phyloP scores from a whole-genome alignment of 2,329 filamentous ascomycete species.

The Fusarium palustre region DNA sequence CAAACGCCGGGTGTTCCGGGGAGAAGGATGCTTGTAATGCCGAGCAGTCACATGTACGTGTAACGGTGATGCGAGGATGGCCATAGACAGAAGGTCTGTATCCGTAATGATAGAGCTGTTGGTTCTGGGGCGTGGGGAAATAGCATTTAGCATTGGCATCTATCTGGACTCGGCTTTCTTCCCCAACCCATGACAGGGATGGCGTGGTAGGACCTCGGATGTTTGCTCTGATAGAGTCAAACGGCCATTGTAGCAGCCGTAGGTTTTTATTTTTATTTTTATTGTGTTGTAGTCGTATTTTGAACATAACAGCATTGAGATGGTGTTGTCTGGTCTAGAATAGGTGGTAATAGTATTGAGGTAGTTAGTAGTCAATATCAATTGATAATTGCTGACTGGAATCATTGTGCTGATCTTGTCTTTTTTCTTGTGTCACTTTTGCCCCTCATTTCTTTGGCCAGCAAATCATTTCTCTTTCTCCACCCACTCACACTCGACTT shows the following conservation, averaged over 20 bases:
- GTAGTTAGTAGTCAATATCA: too few relatives aligned
- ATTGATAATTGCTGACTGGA: background rate
- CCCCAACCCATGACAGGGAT: slow-evolving; percentile 12
- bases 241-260: background rate
- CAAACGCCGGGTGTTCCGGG: slow-evolving; percentile 18
- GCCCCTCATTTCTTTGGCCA: slow-evolving; percentile 17
- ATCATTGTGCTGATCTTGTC: background rate
- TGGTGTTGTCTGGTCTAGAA: background rate
- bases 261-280: too few relatives aligned
- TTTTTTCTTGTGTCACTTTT: background rate
- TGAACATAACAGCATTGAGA: background rate
- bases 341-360: too few relatives aligned
- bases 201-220: background rate
- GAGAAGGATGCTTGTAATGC: background rate
- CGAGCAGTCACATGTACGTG: slow-evolving; percentile 21
- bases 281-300: slow-evolving; percentile 23
- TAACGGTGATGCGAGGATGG: slow-evolving; percentile 10
- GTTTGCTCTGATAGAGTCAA: background rate
- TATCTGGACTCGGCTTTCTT: slow-evolving; percentile 27
- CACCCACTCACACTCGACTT: slow-evolving; percentile 9
- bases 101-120: background rate
- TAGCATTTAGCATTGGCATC: background rate
- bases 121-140: background rate
- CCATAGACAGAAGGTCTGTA: slow-evolving; percentile 30
- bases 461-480: slow-evolving; percentile 15